Evolutionary conservation across 148 eudicot genomes (phyloP), one percentile per base, ranked within the genome.

Genomic region (Heliamphora exappendiculata): DNA sequence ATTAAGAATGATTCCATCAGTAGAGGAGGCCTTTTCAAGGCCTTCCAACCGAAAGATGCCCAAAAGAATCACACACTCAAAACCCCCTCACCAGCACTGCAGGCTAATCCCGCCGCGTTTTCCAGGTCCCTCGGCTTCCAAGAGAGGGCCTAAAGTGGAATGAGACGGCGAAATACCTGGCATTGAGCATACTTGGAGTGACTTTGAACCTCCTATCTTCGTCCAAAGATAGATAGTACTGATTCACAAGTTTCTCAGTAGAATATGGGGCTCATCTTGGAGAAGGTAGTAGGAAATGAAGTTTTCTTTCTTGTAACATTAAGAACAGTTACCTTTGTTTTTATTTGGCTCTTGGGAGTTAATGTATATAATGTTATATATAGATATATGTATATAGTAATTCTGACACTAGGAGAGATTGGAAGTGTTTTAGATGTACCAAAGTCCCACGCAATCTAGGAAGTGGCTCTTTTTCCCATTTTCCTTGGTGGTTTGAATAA

Each of bases 71-170:
- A 80, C 2, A 69, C 62, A 19, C 64, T 66, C 13, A 80, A 84
- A 22, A 76, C 84, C 33, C 84, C 88, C 31, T 66, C 79, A 0
- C 69, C 79, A 0, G 76, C 83, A 10, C 76, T 94, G 44, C 79
- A 73, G 59, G 92, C 92, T 44, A 94, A 94, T 75, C 98, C 97
- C 42, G 98, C 93, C 20, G 98, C 98, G 50, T 78, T 94, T 67
- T 88, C 91, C 45, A 83, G 98, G 42, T 92, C 97, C 59, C 60
- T 89, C 70, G 84, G 44, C 81, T 94, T 92, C 81, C 94, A 86
- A 77, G 97, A 94, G 80, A 81, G 68, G 22, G 86, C 87, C 17
- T 92, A 76, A 81, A 69, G 55, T 50, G 24, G 64, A 47, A 19
- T n/a, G 17, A 1, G 45, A 64, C 8, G 19, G 57, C 20, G 50